Percentiles rank a stretch among this genome's conserved stretches.
phyloP scores from a whole-genome alignment of 371 early-diverging fungal genomes.

The Hamiltosporidium tvaerminnensis region DNA sequence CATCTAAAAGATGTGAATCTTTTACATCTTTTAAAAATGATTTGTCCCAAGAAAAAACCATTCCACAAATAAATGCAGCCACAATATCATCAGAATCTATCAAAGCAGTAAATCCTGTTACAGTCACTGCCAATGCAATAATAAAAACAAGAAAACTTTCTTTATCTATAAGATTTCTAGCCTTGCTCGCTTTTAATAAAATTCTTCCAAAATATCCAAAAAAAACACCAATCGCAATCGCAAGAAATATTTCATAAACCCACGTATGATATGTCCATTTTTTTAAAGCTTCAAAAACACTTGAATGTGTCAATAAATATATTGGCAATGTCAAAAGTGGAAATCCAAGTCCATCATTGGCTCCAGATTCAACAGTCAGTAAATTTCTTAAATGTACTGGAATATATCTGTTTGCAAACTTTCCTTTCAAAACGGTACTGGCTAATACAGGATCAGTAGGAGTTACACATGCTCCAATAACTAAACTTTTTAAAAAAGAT shows the following conservation, averaged over 20 bases:
- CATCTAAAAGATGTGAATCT: conserved; percentile 69
- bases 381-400: conserved; percentile 63
- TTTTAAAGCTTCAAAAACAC: conserved; percentile 29
- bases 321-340: conserved; percentile 59
- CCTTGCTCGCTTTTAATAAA: conserved; percentile 59
- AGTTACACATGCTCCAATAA: conserved; percentile 69
- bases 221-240: conserved; percentile 61
- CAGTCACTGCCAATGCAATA: conserved; percentile 64
- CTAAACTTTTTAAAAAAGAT: conserved; percentile 18
- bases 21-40: conserved; percentile 69
- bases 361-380: conserved; percentile 61
- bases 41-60: conserved; percentile 62
- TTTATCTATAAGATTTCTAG: conserved; percentile 64
- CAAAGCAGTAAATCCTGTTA: conserved; percentile 61
- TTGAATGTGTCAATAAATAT: conserved; percentile 46
- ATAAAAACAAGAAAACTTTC: conserved; percentile 67
- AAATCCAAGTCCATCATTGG: conserved; percentile 63
- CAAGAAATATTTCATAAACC: conserved; percentile 59
- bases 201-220: conserved; percentile 62
- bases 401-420: conserved; percentile 72
- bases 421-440: conserved; percentile 73
- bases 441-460: conserved; percentile 88
- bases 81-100: conserved; percentile 71
- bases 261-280: conserved; percentile 58
- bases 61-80: conserved; percentile 72